These are phyloP conservation scores for Cicer chorassanicum DNA, from an alignment of 306 rosid genomes.

Conservation along the genomic window DNA sequence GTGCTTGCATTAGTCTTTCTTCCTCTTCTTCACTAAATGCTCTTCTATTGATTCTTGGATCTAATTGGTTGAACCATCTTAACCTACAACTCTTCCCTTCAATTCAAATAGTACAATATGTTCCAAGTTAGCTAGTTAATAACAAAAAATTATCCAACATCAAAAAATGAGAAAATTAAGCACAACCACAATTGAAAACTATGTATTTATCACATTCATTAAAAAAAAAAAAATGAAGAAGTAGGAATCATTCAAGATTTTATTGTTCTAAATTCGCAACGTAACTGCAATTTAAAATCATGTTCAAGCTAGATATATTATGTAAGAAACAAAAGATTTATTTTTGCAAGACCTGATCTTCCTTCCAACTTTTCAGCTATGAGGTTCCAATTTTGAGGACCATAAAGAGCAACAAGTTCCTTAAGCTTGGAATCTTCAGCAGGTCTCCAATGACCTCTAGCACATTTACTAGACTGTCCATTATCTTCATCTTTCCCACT, in stretches of 20 bases:
- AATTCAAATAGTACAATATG: background rate
- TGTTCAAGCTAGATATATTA: background rate
- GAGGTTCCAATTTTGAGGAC: slow-evolving; percentile 98
- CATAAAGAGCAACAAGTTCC: slow-evolving; percentile 87
- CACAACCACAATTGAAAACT: no score
- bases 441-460: slow-evolving; percentile 99
- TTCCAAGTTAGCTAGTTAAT: background rate
- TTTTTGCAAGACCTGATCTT: slow-evolving; percentile 79
- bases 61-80: slow-evolving; percentile 97
- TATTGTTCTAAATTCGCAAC: no score
- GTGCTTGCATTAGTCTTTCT: slow-evolving; percentile 92
- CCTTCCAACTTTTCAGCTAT: slow-evolving; percentile 93
- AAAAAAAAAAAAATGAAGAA: background rate
- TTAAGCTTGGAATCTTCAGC: slow-evolving; percentile 91
- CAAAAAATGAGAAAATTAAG: background rate
- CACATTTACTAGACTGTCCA: slow-evolving; percentile 71
- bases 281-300: background rate
- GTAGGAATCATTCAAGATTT: background rate
- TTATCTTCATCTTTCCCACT: slow-evolving; percentile 55
- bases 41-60: slow-evolving; percentile 86
- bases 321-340: background rate
- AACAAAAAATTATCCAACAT: background rate
- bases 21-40: slow-evolving; percentile 92
- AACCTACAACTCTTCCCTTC: slow-evolving; percentile 92
- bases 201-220: background rate